These are phyloP conservation scores for Podila minutissima DNA, from an alignment of 192 early-diverging fungal species.

Conservation along the genomic window DNA sequence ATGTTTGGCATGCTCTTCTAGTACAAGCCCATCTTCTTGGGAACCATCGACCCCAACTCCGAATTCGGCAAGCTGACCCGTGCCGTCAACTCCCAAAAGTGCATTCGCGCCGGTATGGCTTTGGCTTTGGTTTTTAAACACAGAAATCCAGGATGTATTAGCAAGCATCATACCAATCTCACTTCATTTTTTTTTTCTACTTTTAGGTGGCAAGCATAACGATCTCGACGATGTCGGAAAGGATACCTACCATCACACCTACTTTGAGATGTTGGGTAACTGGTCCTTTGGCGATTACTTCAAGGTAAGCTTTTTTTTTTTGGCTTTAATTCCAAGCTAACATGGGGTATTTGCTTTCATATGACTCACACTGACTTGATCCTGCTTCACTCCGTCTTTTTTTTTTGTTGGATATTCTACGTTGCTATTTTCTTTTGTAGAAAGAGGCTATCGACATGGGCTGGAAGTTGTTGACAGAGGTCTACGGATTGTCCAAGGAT, in stretches of 20 bases:
- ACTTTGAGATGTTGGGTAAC: constrained; percentile 99
- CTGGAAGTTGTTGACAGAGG: constrained; percentile 93
- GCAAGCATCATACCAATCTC: constrained; percentile 5
- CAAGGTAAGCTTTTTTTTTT: constrained; percentile 67
- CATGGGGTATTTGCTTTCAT: background rate
- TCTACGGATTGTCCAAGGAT: constrained; percentile 82
- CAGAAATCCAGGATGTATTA: background rate
- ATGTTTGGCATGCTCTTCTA: constrained; percentile 20
- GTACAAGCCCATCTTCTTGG: constrained; percentile 98
- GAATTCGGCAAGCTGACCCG: constrained; percentile 89
- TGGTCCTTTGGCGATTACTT: constrained; percentile 99
- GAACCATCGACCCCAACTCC: constrained; percentile 93
- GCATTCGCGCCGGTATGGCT: constrained; percentile 92
- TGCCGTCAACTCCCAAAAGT: constrained; percentile 98
- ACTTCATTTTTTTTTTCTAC: constrained; percentile 1
- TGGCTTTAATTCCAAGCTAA: background rate
- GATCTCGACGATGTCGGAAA: constrained; percentile 99
- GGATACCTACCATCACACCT: constrained; percentile 99
- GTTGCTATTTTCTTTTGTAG: constrained; percentile 32
- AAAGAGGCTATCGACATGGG: constrained; percentile 90
- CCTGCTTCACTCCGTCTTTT: too few species aligned
- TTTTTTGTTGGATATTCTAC: too few species aligned
- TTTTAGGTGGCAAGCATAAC: constrained; percentile 95
- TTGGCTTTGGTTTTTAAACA: background rate
- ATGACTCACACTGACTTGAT: constrained; percentile 11